Conservation (phyloP, 352 stramenopile genomes). For the Globisporangium cystogenes region DNA sequence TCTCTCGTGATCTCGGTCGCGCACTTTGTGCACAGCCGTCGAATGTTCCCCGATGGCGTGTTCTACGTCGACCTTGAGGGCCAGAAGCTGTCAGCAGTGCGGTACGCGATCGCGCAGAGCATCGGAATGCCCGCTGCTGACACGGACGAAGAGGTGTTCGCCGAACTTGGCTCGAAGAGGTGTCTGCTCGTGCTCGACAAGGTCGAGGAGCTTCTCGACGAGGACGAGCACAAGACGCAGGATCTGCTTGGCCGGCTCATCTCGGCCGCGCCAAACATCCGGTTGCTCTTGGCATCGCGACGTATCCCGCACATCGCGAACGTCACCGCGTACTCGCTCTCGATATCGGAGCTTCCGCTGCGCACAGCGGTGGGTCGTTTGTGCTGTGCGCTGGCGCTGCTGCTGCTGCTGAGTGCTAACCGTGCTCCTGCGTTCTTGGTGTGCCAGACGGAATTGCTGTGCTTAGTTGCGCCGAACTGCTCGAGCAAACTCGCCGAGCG, state of each 20-base stretch:
- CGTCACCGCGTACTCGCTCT: slow-evolving; percentile 73
- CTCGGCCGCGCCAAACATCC: slow-evolving; percentile 58
- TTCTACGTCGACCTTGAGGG: slow-evolving; percentile 84
- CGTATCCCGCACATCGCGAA: slow-evolving; percentile 73
- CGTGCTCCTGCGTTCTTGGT: too few species aligned
- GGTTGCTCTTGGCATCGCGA: slow-evolving; percentile 62
- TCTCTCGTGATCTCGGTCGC: slow-evolving; percentile 78
- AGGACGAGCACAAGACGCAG: slow-evolving; percentile 68
- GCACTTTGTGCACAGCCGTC: slow-evolving; percentile 72
- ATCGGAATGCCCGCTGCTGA: slow-evolving; percentile 70
- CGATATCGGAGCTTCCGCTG: slow-evolving; percentile 63
- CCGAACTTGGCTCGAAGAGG: slow-evolving; percentile 57
- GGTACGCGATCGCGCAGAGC: slow-evolving; percentile 76
- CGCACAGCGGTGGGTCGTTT: slow-evolving; percentile 44
- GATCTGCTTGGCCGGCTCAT: slow-evolving; percentile 67
- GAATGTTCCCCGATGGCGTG: slow-evolving; percentile 73
- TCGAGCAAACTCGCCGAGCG: slow-evolving; percentile 52
- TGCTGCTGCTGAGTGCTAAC: background rate
- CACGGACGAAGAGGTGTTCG: slow-evolving; percentile 76
- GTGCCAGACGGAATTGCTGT: slow-evolving; percentile 57
- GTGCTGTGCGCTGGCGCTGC: too few species aligned
- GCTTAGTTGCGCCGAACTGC: slow-evolving; percentile 57
- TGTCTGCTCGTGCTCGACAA: slow-evolving; percentile 78
- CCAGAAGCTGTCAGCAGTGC: slow-evolving; percentile 71
- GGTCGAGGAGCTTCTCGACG: slow-evolving; percentile 71